Base-by-base conservation (phyloP, 352 stramenopile species). In the Ophiocytium majus region DNA sequence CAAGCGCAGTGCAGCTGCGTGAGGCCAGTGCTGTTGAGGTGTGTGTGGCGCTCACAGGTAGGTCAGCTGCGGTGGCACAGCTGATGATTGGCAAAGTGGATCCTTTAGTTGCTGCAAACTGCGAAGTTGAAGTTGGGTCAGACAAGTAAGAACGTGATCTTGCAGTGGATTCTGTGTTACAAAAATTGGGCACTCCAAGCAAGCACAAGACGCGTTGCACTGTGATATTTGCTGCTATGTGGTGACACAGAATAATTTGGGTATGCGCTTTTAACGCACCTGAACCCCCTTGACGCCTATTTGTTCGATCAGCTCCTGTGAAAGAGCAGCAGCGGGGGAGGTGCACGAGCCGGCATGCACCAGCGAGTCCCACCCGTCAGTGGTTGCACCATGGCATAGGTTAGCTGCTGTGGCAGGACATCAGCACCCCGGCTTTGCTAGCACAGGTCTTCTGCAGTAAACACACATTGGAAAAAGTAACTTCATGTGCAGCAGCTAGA, bases 281-380 rank as follows among this genome's bases (percentile, higher is more conserved):
- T 98, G 93, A 28, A 97, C 94, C 79, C 93, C 92, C 71, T 93
- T 89, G n/a, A 96, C 94, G 78, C 96, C 96, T 66, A 98, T 95
- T 64, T 94, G 92, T 89, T 98, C 93, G 31, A 98, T 95, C n/a
- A 98, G 91, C 74, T 93, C 90, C 35, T 78, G 35, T 78, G 14
- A 43, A 78, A 43, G 5, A 35, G 35, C 35, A 28, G 28, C 23
- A 71, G 28, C 28, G 28, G 28, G 23, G 57, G 28, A 23, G 57
- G 28, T 23, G 23, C 28, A 23, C 57, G 28, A 71, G 19, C 23
- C 23, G 28, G 28, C 28, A 23, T 71, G 57, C 57, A 71, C 19
- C 28, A 23, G 28, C 23, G 28, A 23, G 23, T 23, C 28, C 57
- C 28, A 23, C 57, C 23, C 23, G 28, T 71, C 23, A 23, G 28